Conservation (phyloP, 306 rosid species). For the Cucurbita argyrosperma region DNA sequence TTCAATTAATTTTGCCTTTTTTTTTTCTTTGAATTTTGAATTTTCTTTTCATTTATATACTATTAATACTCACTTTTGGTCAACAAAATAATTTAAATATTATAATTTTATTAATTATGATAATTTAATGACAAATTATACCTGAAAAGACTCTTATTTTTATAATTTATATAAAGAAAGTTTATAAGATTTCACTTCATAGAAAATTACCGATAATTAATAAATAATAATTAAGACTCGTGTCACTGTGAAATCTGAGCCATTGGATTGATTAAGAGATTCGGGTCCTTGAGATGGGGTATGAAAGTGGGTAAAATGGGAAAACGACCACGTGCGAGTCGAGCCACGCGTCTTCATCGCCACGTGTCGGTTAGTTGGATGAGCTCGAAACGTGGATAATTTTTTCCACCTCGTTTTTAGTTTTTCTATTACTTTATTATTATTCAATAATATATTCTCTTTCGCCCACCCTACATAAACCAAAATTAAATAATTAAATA, state of each 20-base stretch:
- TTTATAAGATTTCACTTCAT: no score
- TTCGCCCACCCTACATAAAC: neutral
- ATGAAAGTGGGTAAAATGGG: constrained; percentile 8
- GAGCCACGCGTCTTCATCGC: neutral
- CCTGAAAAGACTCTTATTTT: no score
- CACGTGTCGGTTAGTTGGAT: neutral
- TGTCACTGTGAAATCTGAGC: neutral
- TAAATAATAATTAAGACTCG: neutral
- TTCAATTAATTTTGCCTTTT: no score
- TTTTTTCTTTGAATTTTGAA: no score
- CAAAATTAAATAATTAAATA: neutral
- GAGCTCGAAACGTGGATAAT: constrained; percentile 6
- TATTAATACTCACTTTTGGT: no score
- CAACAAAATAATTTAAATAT: no score
- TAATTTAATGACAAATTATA: no score
- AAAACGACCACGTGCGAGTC: constrained; percentile 31
- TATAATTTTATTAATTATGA: no score
- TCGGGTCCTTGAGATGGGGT: constrained; percentile 6
- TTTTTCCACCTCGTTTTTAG: neutral
- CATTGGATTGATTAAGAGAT: constrained; percentile 22
- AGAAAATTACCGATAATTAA: no score
- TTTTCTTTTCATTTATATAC: no score
- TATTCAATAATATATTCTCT: neutral
- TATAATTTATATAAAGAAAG: no score
- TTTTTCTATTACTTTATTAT: neutral